Conservation (phyloP, 768 basidiomycete genomes). For the Suillus cothurnatus region DNA sequence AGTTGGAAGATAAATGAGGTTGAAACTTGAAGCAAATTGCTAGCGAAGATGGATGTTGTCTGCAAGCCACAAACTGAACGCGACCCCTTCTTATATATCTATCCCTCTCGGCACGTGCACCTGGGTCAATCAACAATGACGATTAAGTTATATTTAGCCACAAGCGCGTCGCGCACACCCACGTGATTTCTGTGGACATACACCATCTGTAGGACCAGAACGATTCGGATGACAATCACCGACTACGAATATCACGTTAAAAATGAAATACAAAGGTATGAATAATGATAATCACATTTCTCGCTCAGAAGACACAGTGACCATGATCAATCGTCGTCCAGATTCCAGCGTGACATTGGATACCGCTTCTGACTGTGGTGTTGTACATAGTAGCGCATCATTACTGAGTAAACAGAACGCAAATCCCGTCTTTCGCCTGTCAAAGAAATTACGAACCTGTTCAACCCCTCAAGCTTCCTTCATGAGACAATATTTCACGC, state of each 20-base stretch:
- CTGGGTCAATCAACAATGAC: conserved; percentile 12
- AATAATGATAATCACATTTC: background rate
- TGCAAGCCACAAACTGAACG: background rate
- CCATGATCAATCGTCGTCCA: background rate
- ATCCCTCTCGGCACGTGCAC: background rate
- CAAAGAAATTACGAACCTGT: no score
- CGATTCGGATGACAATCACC: background rate
- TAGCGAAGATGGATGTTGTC: background rate
- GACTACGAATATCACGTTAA: background rate
- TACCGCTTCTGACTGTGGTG: no score
- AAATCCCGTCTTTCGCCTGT: no score
- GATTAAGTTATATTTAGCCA: background rate
- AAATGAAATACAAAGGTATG: background rate
- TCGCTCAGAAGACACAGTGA: background rate
- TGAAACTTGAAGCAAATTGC: conserved; percentile 27
- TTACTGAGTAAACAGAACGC: no score
- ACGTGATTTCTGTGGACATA: conserved; percentile 8
- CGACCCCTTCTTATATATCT: conserved; percentile 6
- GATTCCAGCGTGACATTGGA: no score
- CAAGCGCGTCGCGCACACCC: conserved; percentile 9
- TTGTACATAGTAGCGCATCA: no score
- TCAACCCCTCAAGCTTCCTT: no score
- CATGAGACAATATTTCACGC: no score
- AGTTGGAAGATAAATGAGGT: background rate
- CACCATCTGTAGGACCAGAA: background rate